These are phyloP conservation scores for Colletotrichum musicola DNA, from an alignment of 2,329 filamentous ascomycete species.

Conservation along the genomic window DNA sequence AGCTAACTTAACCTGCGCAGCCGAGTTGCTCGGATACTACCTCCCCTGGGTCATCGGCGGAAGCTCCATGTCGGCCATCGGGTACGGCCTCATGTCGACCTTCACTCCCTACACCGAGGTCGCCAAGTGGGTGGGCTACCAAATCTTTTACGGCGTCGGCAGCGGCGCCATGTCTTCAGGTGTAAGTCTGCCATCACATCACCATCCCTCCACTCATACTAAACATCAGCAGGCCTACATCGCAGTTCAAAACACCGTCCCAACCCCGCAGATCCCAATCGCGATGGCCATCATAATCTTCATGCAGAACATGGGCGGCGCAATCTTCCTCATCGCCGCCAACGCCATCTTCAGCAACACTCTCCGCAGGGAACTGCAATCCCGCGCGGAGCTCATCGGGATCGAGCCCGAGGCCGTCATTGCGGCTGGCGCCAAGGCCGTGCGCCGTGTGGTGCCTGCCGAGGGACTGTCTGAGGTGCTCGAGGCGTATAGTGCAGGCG, in stretches of 20 bases:
- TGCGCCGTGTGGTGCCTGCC: constrained; percentile 48
- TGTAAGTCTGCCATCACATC: not conserved
- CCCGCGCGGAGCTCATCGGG: not conserved
- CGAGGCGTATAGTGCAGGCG: constrained; percentile 53
- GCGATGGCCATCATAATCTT: constrained; percentile 32
- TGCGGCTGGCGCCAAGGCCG: constrained; percentile 54
- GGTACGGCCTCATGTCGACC: constrained; percentile 37
- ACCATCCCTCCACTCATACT: not conserved
- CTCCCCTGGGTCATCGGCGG: constrained; percentile 37
- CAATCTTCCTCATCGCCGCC: constrained; percentile 38
- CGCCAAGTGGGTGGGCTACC: constrained; percentile 40
- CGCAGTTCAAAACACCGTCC: constrained; percentile 28
- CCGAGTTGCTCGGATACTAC: constrained; percentile 39
- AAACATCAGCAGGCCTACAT: constrained; percentile 15
- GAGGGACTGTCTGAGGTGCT: constrained; percentile 51
- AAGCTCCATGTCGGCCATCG: constrained; percentile 36
- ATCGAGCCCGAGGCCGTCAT: constrained; percentile 47
- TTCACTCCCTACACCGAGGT: constrained; percentile 24
- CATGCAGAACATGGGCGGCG: constrained; percentile 37
- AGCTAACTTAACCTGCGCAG: no score
- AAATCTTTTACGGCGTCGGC: constrained; percentile 39
- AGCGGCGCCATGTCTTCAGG: constrained; percentile 24
- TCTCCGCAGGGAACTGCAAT: constrained; percentile 47
- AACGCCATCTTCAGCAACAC: constrained; percentile 45
- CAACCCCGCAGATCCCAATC: constrained; percentile 19